Base-by-base conservation (phyloP, 2,329 filamentous ascomycete species). In the Phialemonium atrogriseum region DNA sequence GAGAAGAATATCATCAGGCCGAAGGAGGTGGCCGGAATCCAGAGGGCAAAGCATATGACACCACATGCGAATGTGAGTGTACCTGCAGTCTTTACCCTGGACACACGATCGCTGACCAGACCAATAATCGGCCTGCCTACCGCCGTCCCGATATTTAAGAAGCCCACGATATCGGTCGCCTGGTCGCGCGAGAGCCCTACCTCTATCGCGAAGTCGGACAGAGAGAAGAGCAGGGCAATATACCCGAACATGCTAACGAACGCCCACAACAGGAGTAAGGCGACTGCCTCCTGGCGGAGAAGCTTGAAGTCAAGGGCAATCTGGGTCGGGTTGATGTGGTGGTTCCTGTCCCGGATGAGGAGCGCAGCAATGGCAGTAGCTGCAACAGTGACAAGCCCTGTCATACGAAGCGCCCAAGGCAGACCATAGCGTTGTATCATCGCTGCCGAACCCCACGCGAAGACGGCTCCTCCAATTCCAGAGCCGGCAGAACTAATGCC, bases 381-480 rank as follows among this genome's bases (percentile, higher is more conserved):
- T 1, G 38, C 41, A 7, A 52, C 40, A 5, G 46, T 43, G 2
- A 56, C 39, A n/a, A 60, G 38, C 1, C 47, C 58, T 10, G 50
- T 60, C 25, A 54, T 57, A 11, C 59, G 50, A 35, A 57, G 50
- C 13, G 54, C 48, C 56, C 55, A 67, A 3, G 13, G 37, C 1
- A 62, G 42, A 2, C 42, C 42, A 3, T 59, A 40, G 3, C 37
- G 37, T 11, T 44, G 34, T n/a, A 64, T 59, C 44, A 62, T 59
- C 4, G 55, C 44, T 18, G 48, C 40, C 0, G 56, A 56, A 0
- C 46, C 52, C 24, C 55, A 41, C 3, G 48, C 48, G 31, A 56
- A 59, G 5, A 54, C 45, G 5, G 58, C 33, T 1, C 61, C 62
- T 1, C 60, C 62, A 7, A 58, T 44, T 0, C 62, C 61, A 5